Conservation (phyloP, 768 basidiomycete species). For the Naganishia onofrii region DNA sequence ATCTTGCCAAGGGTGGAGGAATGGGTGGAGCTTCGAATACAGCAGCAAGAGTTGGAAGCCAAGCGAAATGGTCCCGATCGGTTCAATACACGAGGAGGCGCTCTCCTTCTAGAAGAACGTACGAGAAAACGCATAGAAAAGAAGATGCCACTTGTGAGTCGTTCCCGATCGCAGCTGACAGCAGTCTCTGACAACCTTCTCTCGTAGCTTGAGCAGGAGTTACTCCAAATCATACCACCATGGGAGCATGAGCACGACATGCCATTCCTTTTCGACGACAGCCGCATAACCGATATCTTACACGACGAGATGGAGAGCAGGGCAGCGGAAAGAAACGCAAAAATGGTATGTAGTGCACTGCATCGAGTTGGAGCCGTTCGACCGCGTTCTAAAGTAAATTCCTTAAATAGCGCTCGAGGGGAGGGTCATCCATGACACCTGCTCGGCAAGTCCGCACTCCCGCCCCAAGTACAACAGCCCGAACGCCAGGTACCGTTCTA, state of each 20-base stretch:
- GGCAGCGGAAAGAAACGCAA: conserved; percentile 74
- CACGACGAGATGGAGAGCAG: conserved; percentile 66
- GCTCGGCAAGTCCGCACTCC: conserved; percentile 20
- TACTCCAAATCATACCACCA: conserved; percentile 69
- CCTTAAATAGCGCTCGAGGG: conserved; percentile 24
- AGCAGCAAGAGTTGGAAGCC: conserved; percentile 77
- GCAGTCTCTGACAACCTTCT: background rate
- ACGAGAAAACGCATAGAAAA: conserved; percentile 89
- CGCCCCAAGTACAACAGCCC: conserved; percentile 28
- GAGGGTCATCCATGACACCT: conserved; percentile 41
- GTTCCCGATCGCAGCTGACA: background rate
- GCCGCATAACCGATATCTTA: conserved; percentile 73
- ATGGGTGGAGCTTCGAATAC: conserved; percentile 86
- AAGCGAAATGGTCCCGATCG: conserved; percentile 46
- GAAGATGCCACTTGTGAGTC: conserved; percentile 83
- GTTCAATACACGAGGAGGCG: conserved; percentile 46
- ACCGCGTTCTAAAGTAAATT: background rate
- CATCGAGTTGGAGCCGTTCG: conserved; percentile 23
- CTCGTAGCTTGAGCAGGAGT: conserved; percentile 78
- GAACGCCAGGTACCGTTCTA: conserved; percentile 27
- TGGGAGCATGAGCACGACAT: conserved; percentile 79
- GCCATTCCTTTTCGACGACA: conserved; percentile 79
- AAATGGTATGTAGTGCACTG: conserved; percentile 51
- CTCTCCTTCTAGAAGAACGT: conserved; percentile 85
- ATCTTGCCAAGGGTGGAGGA: conserved; percentile 73